A percentile compares a stretch with the other conserved stretches of the same genome.
These are phyloP conservation scores for Aspergillus nomiae DNA, from an alignment of 2,329 filamentous ascomycete genomes.

Conservation along the genomic window DNA sequence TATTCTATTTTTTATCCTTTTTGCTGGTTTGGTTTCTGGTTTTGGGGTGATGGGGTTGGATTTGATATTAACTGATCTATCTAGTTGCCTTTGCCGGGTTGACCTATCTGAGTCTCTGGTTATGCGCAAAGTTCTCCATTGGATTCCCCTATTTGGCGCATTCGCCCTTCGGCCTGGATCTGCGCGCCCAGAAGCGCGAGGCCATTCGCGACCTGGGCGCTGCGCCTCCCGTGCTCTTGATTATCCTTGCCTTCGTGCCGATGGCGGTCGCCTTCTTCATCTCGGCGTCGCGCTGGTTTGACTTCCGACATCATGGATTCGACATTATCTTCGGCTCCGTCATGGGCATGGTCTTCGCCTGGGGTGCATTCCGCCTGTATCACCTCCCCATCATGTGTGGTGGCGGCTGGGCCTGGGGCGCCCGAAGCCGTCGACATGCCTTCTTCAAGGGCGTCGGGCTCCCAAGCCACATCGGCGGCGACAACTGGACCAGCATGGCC, in stretches of 20 bases:
- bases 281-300: slow-evolving; percentile 79
- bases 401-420: slow-evolving; percentile 87
- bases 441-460: slow-evolving; percentile 53
- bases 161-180: slow-evolving; percentile 27
- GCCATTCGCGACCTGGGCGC: slow-evolving; percentile 72
- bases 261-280: slow-evolving; percentile 78
- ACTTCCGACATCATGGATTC: slow-evolving; percentile 90
- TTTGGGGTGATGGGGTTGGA: not conserved
- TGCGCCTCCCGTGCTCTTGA: slow-evolving; percentile 77
- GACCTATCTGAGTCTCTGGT: slow-evolving; percentile 82
- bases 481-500: slow-evolving; percentile 28
- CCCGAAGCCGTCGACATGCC: slow-evolving; percentile 69
- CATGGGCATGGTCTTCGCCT: slow-evolving; percentile 71
- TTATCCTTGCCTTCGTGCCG: slow-evolving; percentile 70
- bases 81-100: slow-evolving; percentile 74
- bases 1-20: not conserved
- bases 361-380: slow-evolving; percentile 81
- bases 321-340: slow-evolving; percentile 84
- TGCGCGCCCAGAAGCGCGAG: slow-evolving; percentile 26
- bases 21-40: not conserved
- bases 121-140: slow-evolving; percentile 63
- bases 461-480: slow-evolving; percentile 32
- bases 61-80: not conserved
- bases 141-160: slow-evolving; percentile 46
- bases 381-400: slow-evolving; percentile 78